These are phyloP conservation scores for Lignosus rhinocerotis DNA, from an alignment of 1,284 basidiomycete genomes.

Conservation along the genomic window DNA sequence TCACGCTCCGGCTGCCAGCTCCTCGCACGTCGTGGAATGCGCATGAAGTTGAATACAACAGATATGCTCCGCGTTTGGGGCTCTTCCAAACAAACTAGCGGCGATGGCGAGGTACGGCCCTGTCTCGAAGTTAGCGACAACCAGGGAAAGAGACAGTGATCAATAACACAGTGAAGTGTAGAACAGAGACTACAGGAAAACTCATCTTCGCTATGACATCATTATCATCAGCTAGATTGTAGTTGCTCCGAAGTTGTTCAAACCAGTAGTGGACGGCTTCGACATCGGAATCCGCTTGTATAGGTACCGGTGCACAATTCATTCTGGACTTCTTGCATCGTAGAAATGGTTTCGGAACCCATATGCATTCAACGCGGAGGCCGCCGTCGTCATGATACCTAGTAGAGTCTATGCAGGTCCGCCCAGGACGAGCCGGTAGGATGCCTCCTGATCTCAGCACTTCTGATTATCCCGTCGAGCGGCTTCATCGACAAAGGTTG, in stretches of 20 bases:
- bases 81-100: neutral
- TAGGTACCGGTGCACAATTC: neutral
- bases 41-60: constrained; percentile 6
- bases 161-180: constrained; percentile 9
- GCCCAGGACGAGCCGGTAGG: neutral
- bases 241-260: neutral
- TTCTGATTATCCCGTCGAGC: too few species aligned
- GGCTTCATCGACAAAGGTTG: too few species aligned
- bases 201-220: neutral
- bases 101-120: neutral
- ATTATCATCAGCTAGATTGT: too few species aligned
- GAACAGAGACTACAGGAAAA: constrained; percentile 4
- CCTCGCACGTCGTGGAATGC: constrained; percentile 3
- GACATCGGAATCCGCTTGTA: neutral
- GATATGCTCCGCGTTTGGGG: constrained; percentile 5
- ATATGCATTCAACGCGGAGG: neutral
- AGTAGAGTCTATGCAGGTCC: neutral
- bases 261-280: neutral
- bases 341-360: neutral
- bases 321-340: neutral
- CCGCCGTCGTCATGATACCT: neutral
- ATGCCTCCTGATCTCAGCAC: neutral
- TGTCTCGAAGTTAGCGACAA: neutral
- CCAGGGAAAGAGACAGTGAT: neutral
- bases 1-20: constrained; percentile 7